phyloP scores from a whole-genome alignment of 306 rosid genomes.

The Inga leiocalycina region DNA sequence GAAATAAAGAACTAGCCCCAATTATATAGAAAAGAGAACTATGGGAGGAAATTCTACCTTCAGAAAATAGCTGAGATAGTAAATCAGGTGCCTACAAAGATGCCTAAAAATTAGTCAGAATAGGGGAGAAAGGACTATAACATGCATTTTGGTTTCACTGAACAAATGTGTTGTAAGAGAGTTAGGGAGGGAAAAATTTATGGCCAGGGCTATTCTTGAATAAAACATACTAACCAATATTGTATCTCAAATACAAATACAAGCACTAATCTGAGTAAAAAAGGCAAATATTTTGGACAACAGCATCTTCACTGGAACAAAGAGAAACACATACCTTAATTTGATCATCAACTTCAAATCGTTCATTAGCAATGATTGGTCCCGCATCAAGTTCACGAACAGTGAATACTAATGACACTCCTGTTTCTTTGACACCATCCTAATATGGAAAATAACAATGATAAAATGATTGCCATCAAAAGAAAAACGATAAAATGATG shows the following conservation, averaged over 20 bases:
- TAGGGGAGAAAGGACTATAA: slow-evolving; percentile 17
- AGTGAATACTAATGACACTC: slow-evolving; percentile 90
- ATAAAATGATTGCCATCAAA: not conserved
- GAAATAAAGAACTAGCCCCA: not conserved
- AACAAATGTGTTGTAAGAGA: not conserved
- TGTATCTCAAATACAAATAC: slow-evolving; percentile 1
- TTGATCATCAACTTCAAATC: slow-evolving; percentile 64
- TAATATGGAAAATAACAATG: slow-evolving; percentile 28
- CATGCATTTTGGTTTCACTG: slow-evolving; percentile 16
- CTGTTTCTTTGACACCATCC: slow-evolving; percentile 90
- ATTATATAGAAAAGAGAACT: slow-evolving; percentile 9
- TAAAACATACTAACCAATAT: slow-evolving; percentile 8
- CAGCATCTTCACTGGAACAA: slow-evolving; percentile 10
- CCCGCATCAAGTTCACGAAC: slow-evolving; percentile 94
- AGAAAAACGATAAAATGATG: not conserved
- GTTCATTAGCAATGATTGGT: slow-evolving; percentile 74
- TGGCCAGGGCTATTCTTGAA: not conserved
- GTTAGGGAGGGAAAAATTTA: slow-evolving; percentile 3
- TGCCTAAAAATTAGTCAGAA: slow-evolving; percentile 42
- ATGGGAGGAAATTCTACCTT: slow-evolving; percentile 46
- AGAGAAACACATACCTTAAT: slow-evolving; percentile 57
- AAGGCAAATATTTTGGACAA: not conserved
- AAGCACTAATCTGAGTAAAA: slow-evolving; percentile 1
- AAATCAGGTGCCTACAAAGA: slow-evolving; percentile 84
- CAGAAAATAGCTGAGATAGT: slow-evolving; percentile 69